phyloP scores from a whole-genome alignment of 495 filamentous ascomycete genomes.

The Penicillium verhagenii region DNA sequence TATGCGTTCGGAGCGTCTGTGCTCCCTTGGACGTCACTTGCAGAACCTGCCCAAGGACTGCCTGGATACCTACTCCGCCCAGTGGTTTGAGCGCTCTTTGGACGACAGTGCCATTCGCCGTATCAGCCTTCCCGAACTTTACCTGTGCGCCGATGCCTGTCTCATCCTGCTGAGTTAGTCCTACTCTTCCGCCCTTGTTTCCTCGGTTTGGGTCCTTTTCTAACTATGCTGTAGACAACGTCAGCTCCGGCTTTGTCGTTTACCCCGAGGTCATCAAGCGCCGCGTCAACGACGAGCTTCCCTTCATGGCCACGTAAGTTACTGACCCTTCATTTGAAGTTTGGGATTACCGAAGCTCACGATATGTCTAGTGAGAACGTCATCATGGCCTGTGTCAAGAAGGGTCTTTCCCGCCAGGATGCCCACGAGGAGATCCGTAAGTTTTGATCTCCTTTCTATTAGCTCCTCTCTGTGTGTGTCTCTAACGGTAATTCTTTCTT shows the following conservation, averaged over 20 bases:
- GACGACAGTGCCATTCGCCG: conserved; percentile 64
- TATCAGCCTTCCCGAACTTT: conserved; percentile 75
- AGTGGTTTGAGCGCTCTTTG: conserved; percentile 75
- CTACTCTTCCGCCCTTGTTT: background rate
- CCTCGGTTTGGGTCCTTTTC: background rate
- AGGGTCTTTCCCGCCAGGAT: conserved; percentile 79
- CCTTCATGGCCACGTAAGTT: conserved; percentile 79
- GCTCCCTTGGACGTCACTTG: conserved; percentile 68
- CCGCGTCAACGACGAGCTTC: conserved; percentile 73
- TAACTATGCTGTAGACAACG: conserved; percentile 57
- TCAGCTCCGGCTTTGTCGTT: conserved; percentile 78
- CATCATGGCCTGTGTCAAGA: conserved; percentile 79
- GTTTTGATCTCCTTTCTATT: background rate
- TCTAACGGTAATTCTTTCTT: background rate
- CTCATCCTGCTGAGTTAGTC: conserved; percentile 61
- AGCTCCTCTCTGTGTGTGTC: too few relatives aligned
- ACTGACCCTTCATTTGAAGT: background rate
- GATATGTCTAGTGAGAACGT: conserved; percentile 39
- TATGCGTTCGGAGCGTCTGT: conserved; percentile 86
- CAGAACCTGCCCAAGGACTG: conserved; percentile 65
- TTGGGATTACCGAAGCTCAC: conserved; percentile 16
- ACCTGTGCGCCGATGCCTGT: conserved; percentile 80
- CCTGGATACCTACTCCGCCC: conserved; percentile 73
- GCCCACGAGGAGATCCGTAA: conserved; percentile 82
- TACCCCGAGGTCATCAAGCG: conserved; percentile 76